phyloP scores from a whole-genome alignment of 495 filamentous ascomycete species.

The Podospora australis region DNA sequence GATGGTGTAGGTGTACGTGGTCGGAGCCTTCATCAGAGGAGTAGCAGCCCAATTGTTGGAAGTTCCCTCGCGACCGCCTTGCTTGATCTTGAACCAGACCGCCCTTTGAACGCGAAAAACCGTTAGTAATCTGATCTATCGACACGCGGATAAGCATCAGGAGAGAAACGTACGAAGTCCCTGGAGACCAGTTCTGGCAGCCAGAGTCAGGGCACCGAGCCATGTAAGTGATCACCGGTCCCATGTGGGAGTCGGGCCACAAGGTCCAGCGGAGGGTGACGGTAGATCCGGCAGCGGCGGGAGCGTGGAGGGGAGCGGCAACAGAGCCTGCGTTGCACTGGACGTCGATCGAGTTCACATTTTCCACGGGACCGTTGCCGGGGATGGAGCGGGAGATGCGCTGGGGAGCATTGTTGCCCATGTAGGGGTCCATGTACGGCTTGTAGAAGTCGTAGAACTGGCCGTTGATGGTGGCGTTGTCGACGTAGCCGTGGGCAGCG shows the following conservation, averaged over 20 bases:
- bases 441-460: conserved; percentile 29
- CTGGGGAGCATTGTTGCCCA: conserved; percentile 27
- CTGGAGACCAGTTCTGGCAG: conserved; percentile 49
- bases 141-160: no score
- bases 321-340: conserved; percentile 43
- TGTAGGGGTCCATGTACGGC: conserved; percentile 46
- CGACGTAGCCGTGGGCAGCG: conserved; percentile 57
- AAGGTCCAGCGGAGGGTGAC: conserved; percentile 57
- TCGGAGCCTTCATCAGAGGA: conserved; percentile 49
- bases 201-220: conserved; percentile 55
- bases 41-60: conserved; percentile 28
- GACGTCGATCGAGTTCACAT: conserved; percentile 38
- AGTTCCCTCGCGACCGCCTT: conserved; percentile 48
- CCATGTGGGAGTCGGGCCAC: conserved; percentile 58
- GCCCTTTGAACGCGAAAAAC: conserved; percentile 11
- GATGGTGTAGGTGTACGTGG: conserved; percentile 55
- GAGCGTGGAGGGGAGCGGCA: conserved; percentile 48
- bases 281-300: conserved; percentile 46
- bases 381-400: conserved; percentile 43
- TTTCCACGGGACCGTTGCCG: conserved; percentile 46
- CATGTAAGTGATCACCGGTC: conserved; percentile 61
- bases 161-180: conserved; percentile 30
- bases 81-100: conserved; percentile 59
- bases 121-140: background rate
- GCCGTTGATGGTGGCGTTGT: conserved; percentile 41